Evolutionary conservation across 768 basidiomycete species (phyloP).

Genomic region (Atractiella rhizophila): DNA sequence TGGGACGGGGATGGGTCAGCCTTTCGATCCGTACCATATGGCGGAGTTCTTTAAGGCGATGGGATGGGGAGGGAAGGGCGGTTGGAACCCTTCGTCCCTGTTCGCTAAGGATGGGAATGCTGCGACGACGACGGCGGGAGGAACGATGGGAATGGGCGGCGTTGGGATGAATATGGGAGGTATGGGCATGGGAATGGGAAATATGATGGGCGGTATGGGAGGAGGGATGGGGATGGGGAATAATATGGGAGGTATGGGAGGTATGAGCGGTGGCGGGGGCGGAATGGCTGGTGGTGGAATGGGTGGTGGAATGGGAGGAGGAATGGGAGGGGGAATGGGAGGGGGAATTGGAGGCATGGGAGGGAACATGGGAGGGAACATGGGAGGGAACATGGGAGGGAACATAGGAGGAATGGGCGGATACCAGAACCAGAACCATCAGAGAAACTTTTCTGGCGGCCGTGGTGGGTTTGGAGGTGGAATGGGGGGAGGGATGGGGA

Average conservation of each 20-base stretch:
- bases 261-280: slow-evolving; percentile 2
- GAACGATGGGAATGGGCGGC: slow-evolving; percentile 18
- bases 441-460: slow-evolving; percentile 9
- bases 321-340: not conserved
- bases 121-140: slow-evolving; percentile 15
- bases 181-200: slow-evolving; percentile 12
- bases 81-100: slow-evolving; percentile 17
- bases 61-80: slow-evolving; percentile 29
- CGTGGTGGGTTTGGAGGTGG: slow-evolving; percentile 20
- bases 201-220: slow-evolving; percentile 16
- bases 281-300: slow-evolving; percentile 11
- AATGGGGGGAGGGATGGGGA: slow-evolving; percentile 24
- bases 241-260: slow-evolving; percentile 1
- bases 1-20: slow-evolving; percentile 4
- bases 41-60: slow-evolving; percentile 84
- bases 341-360: not conserved
- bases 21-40: slow-evolving; percentile 79
- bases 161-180: slow-evolving; percentile 19
- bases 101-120: slow-evolving; percentile 17
- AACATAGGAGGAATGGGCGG: slow-evolving; percentile 5
- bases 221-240: slow-evolving; percentile 21
- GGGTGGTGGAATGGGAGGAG: not conserved
- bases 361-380: no score
- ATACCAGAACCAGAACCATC: slow-evolving; percentile 4
- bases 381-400: not conserved